These are phyloP conservation scores for Cytidiella melzeri DNA, from an alignment of 768 basidiomycete species.

Conservation along the genomic window DNA sequence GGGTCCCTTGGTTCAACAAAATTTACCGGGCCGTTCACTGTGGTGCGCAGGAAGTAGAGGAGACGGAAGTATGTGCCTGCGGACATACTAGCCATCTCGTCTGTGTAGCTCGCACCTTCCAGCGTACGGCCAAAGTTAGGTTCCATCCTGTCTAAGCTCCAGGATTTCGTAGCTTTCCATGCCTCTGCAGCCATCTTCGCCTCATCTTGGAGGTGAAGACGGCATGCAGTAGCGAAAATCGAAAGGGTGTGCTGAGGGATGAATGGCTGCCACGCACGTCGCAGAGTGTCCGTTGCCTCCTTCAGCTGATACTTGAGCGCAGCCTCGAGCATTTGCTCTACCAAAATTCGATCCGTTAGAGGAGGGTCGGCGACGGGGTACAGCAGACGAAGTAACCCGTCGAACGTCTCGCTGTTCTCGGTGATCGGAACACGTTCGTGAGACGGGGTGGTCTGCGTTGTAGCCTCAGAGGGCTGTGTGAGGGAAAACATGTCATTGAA, in stretches of 20 bases:
- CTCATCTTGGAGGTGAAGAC: conserved; percentile 30
- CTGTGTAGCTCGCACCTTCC: not conserved
- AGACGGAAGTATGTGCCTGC: conserved; percentile 1
- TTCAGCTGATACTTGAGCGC: conserved; percentile 25
- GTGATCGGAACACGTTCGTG: conserved; percentile 6
- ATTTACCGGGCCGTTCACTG: conserved; percentile 27
- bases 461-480: not conserved
- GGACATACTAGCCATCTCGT: not conserved
- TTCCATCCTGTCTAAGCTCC: conserved; percentile 25
- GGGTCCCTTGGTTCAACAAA: too few species aligned
- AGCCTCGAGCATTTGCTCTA: too few species aligned
- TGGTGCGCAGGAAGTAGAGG: conserved; percentile 18
- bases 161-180: not conserved
- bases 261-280: too few species aligned
- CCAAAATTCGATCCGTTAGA: conserved; percentile 13
- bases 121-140: conserved; percentile 35
- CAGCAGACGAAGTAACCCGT: conserved; percentile 19
- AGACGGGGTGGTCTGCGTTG: not conserved
- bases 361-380: conserved; percentile 18
- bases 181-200: conserved; percentile 13
- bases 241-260: conserved; percentile 20
- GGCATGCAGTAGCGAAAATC: conserved; percentile 23
- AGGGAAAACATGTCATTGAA: conserved; percentile 2
- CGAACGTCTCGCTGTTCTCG: conserved; percentile 18
- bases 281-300: conserved; percentile 8